phyloP scores from a whole-genome alignment of 2,329 filamentous ascomycete species.

The Fusarium oxysporum region DNA sequence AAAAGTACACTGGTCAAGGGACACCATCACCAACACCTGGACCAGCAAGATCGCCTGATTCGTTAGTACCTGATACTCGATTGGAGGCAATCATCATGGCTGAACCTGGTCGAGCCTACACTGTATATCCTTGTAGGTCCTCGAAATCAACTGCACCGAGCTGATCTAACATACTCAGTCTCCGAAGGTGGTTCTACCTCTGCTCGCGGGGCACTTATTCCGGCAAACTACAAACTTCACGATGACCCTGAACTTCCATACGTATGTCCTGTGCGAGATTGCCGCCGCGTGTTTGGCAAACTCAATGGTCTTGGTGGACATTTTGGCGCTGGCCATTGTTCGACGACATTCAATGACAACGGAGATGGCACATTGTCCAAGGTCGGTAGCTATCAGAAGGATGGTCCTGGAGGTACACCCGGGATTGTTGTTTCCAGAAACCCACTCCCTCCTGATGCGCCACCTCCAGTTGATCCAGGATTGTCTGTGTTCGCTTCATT shows the following conservation, averaged over 20 bases:
- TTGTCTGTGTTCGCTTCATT: constrained; percentile 7
- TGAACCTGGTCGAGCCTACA: constrained; percentile 31
- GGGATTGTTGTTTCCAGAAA: constrained; percentile 47
- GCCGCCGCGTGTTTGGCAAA: constrained; percentile 45
- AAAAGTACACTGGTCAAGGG: constrained; percentile 20
- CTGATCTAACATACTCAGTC: constrained; percentile 28
- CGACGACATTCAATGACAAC: constrained; percentile 54
- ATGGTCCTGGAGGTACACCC: constrained; percentile 34
- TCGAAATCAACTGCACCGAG: background rate
- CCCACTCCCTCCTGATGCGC: constrained; percentile 36
- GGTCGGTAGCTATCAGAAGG: constrained; percentile 43
- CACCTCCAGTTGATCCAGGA: constrained; percentile 33
- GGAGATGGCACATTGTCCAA: constrained; percentile 54
- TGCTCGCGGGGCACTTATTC: constrained; percentile 49
- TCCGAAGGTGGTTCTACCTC: constrained; percentile 5
- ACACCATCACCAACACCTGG: constrained; percentile 4
- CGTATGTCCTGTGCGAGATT: constrained; percentile 54
- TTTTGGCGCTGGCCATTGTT: constrained; percentile 42
- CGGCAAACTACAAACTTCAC: constrained; percentile 48
- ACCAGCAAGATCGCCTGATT: background rate
- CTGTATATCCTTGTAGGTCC: constrained; percentile 27
- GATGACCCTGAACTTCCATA: constrained; percentile 41
- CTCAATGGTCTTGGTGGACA: constrained; percentile 44
- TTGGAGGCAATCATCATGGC: constrained; percentile 30
- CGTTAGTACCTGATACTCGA: constrained; percentile 2